Evolutionary conservation across 768 basidiomycete species (phyloP).

Genomic region (Lactarius hengduanensis): DNA sequence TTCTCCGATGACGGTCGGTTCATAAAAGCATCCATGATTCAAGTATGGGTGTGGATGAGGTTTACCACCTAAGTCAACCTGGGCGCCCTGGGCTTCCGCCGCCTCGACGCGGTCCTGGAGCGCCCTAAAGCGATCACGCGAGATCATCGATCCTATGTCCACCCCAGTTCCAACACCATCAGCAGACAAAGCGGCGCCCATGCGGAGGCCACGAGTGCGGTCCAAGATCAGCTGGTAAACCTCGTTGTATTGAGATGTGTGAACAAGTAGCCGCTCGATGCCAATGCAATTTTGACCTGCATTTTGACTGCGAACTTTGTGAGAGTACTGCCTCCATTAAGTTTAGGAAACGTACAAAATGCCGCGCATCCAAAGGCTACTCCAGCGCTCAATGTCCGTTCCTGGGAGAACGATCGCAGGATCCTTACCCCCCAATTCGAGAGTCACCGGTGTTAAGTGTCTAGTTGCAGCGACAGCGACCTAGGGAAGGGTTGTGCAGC

Average conservation of each 20-base stretch:
- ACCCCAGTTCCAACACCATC: constrained; percentile 71
- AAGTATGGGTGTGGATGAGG: constrained; percentile 64
- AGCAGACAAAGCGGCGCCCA: constrained; percentile 70
- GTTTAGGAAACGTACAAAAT: constrained; percentile 64
- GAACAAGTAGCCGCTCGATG: constrained; percentile 90
- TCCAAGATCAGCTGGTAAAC: constrained; percentile 64
- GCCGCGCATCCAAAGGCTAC: constrained; percentile 84
- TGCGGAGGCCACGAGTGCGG: constrained; percentile 67
- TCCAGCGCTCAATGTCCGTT: constrained; percentile 79
- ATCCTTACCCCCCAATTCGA: constrained; percentile 96
- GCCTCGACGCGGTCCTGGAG: constrained; percentile 66
- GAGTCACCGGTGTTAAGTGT: constrained; percentile 85
- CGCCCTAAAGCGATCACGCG: constrained; percentile 39
- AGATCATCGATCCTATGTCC: constrained; percentile 75
- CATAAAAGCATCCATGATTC: constrained; percentile 76
- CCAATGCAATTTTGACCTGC: constrained; percentile 97
- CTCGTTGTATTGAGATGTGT: constrained; percentile 70
- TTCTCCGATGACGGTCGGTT: constrained; percentile 82
- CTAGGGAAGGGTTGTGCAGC: constrained; percentile 37
- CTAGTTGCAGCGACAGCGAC: constrained; percentile 82
- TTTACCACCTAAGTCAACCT: constrained; percentile 60
- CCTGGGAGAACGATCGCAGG: constrained; percentile 86
- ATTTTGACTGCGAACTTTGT: constrained; percentile 63
- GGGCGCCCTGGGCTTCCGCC: constrained; percentile 68
- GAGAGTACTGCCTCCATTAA: background rate